Conservation (phyloP, 441 rosid genomes). For the Metrosideros polymorpha region DNA sequence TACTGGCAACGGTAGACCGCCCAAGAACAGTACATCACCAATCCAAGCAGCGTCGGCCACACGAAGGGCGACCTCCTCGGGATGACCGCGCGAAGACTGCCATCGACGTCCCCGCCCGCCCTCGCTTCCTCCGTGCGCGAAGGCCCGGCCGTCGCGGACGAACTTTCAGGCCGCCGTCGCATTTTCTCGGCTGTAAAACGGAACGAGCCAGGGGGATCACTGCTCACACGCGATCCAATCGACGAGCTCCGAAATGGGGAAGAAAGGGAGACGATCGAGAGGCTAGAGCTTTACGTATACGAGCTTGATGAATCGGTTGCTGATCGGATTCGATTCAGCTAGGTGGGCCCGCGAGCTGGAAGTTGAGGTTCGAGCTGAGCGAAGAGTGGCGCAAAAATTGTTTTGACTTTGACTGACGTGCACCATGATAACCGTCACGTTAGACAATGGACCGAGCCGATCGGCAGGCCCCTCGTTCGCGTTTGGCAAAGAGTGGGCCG, state of each 20-base stretch:
- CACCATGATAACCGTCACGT: not conserved
- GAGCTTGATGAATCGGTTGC: not conserved
- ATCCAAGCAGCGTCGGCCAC: constrained; percentile 35
- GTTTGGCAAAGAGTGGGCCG: not conserved
- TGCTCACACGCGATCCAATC: not conserved
- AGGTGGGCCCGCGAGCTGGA: not conserved
- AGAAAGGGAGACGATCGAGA: too few species aligned
- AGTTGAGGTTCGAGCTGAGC: not conserved
- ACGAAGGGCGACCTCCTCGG: constrained; percentile 48
- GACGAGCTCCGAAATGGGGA: too few species aligned
- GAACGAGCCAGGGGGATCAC: too few species aligned
- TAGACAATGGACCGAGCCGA: not conserved
- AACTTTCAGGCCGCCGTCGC: not conserved
- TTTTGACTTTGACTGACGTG: not conserved
- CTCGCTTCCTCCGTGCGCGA: constrained; percentile 2
- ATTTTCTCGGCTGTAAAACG: not conserved
- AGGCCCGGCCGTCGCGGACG: constrained; percentile 6
- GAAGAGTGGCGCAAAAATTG: not conserved
- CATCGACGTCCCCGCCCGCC: not conserved
- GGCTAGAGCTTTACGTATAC: not conserved
- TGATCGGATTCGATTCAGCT: not conserved
- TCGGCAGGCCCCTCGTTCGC: not conserved
- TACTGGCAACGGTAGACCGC: constrained; percentile 53
- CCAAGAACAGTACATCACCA: constrained; percentile 52
- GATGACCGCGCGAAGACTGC: not conserved